Percentiles rank a stretch among this genome's conserved stretches.
Conservation (phyloP, 2,329 filamentous ascomycete genomes). For the Colletotrichum incanum region DNA sequence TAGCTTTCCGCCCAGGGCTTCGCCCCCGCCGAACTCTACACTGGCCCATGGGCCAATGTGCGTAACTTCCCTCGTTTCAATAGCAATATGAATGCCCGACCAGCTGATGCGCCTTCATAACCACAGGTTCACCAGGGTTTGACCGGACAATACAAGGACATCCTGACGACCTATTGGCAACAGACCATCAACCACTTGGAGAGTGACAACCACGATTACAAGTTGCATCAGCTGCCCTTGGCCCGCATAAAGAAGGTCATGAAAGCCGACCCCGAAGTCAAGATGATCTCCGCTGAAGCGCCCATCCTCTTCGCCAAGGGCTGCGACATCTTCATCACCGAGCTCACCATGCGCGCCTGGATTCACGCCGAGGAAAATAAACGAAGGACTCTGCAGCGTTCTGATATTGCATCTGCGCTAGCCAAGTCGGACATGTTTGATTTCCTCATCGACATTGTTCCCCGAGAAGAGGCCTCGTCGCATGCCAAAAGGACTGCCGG, state of each 20-base stretch:
- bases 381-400: conserved; percentile 92
- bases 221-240: conserved; percentile 94
- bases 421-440: conserved; percentile 99
- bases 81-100: neutral
- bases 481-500: conserved; percentile 83
- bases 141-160: conserved; percentile 93
- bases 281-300: conserved; percentile 99
- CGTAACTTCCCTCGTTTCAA: conserved; percentile 49
- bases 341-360: conserved; percentile 99
- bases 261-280: conserved; percentile 99
- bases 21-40: conserved; percentile 94
- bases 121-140: conserved; percentile 96
- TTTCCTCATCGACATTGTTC: conserved; percentile 98
- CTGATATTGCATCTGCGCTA: conserved; percentile 95
- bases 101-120: conserved; percentile 13
- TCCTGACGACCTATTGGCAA: conserved; percentile 99
- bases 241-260: conserved; percentile 99
- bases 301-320: conserved; percentile 98
- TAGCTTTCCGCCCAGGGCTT: conserved; percentile 90
- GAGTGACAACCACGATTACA: conserved; percentile 97
- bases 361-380: conserved; percentile 99
- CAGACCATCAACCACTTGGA: conserved; percentile 97
- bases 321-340: conserved; percentile 99
- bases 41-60: conserved; percentile 95
- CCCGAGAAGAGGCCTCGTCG: conserved; percentile 90